Evolutionary conservation across 2,329 filamentous ascomycete genomes (phyloP).

Genomic region (Ceratocystis huliohia): DNA sequence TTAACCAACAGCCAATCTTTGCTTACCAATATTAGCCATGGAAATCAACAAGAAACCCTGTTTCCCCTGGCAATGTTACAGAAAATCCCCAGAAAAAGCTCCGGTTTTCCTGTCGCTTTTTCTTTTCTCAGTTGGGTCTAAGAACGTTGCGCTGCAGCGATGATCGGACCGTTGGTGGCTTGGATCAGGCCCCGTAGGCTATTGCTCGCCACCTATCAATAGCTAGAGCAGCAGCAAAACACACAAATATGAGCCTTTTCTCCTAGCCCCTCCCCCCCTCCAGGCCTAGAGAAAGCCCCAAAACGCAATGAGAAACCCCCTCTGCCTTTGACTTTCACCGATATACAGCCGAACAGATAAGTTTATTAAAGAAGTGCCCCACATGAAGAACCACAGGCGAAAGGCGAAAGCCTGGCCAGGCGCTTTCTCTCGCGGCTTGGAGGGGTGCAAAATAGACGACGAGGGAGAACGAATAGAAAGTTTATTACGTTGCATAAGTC

Average conservation of each 20-base stretch:
- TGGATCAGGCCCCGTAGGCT: not conserved
- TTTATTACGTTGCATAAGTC: not conserved
- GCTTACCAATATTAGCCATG: not conserved
- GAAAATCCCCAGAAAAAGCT: not conserved
- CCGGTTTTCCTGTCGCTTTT: conserved; percentile 2
- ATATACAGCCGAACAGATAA: not conserved
- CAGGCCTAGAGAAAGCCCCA: not conserved
- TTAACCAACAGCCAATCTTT: not conserved
- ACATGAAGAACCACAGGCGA: not conserved
- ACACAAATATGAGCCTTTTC: not conserved
- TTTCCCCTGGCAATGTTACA: not conserved
- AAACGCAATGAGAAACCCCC: too few relatives aligned
- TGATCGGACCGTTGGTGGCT: not conserved
- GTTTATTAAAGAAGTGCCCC: not conserved
- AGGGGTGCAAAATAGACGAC: too few relatives aligned
- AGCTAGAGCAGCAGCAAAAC: not conserved
- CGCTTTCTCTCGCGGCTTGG: too few relatives aligned
- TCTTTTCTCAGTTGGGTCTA: not conserved
- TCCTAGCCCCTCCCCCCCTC: not conserved
- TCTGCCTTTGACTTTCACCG: not conserved
- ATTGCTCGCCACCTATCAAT: too few relatives aligned
- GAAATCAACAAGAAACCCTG: too few relatives aligned
- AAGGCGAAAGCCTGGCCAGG: not conserved
- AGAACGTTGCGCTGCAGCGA: not conserved
- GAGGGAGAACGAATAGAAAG: too few relatives aligned